Evolutionary conservation across 805 yeast species (phyloP), one percentile per base, ranked within the genome.

Genomic region (Candida dajiaensis): DNA sequence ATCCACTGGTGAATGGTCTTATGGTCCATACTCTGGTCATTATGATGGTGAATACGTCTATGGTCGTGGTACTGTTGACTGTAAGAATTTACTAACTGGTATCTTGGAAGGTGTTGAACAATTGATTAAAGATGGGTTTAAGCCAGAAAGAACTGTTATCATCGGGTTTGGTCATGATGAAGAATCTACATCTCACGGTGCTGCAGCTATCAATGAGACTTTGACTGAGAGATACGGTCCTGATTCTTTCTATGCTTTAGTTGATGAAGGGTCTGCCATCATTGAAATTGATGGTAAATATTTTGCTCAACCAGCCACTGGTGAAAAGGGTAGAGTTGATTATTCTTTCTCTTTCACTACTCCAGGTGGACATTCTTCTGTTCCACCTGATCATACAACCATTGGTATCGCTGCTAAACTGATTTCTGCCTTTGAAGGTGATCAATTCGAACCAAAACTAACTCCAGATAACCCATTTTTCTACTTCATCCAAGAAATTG

Each of bases 31-130:
- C 49, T 61, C 73, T 16, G 88, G 85, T 15, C 68, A 74, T 55
- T 85, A 69, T 57, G 95, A 87, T 55, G 89, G 88, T 10, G 54
- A 58, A 39, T 59, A 54, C 2, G 57, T 88, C 6, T 85, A 80
- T 76, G 96, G 96, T 3, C 74, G 96, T 56, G 96, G 96, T 36
- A 62, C 86, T 3, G 64, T 74, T 39, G 96, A 89, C 62, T 82
- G 89, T 61, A 89, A 89, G 63, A 81, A 81, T 59, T 65, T 81
- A 31, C 68, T 89, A 42, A 69, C 83, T 50, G 84, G 81, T 2
- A 74, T 83, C 42, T 61, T 86, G 58, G 90, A 85, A 60, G 72
- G 89, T 2, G 61, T 78, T n/a, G 88, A 83, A 56, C 63, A 67
- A 42, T 63, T 84, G 29, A 58, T 85, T 25, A 55, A 65, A 29